phyloP scores from a whole-genome alignment of 768 basidiomycete species.

The Mrakia gelida region DNA sequence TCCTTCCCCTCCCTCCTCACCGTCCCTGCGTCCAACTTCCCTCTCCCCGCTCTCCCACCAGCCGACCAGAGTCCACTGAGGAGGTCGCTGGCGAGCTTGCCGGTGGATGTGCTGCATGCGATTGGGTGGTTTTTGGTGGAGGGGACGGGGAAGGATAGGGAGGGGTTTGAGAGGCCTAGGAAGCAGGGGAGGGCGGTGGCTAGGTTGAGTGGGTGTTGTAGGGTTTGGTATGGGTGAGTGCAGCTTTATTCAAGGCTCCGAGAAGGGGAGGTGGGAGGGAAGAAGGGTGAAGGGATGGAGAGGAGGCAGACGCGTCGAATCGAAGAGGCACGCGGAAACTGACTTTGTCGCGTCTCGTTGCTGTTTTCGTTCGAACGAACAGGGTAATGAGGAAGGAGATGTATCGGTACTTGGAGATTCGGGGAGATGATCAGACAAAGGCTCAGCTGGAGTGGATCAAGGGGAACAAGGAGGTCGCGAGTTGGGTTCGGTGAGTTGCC shows the following conservation, averaged over 20 bases:
- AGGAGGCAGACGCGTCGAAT: background rate
- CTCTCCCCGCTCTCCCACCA: background rate
- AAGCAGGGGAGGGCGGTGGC: too few species aligned
- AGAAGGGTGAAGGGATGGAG: too few species aligned
- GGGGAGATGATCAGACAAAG: background rate
- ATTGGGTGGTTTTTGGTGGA: background rate
- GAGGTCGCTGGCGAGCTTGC: background rate
- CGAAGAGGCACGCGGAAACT: background rate
- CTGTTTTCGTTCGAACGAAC: background rate
- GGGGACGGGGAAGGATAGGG: background rate
- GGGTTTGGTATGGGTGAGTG: too few species aligned
- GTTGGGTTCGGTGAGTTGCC: background rate
- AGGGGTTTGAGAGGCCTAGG: background rate
- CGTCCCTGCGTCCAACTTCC: background rate
- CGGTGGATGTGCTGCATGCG: background rate
- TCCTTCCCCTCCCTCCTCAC: background rate
- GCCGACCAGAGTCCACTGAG: background rate
- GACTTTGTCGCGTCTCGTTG: too few species aligned
- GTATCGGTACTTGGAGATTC: constrained; percentile 3
- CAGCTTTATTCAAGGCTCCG: too few species aligned
- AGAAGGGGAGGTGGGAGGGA: too few species aligned
- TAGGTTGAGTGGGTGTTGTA: background rate
- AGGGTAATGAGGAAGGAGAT: background rate
- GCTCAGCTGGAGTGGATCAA: background rate
- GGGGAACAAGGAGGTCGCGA: background rate